Conservation (phyloP, 306 rosid genomes). For the Malus sieversii region DNA sequence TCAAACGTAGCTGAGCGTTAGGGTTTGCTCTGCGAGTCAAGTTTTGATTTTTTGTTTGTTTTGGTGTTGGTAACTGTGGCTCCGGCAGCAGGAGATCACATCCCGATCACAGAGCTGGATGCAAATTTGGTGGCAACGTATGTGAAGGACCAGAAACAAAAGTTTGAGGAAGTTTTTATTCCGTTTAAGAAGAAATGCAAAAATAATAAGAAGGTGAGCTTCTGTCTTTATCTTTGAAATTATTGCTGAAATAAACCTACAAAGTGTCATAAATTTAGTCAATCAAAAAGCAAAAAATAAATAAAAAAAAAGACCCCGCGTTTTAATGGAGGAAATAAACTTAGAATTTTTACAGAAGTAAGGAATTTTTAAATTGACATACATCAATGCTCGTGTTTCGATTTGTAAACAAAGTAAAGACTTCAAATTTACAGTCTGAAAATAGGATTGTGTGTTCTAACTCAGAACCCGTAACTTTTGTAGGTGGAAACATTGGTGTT, state of each 20-base stretch:
- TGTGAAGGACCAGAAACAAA: constrained; percentile 48
- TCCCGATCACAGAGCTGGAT: constrained; percentile 54
- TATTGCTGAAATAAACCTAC: no score
- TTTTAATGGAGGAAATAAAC: no score
- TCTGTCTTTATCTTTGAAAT: neutral
- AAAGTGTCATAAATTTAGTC: no score
- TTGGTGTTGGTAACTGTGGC: neutral
- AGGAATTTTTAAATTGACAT: no score
- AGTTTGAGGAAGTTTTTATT: constrained; percentile 53
- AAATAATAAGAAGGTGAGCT: constrained; percentile 30
- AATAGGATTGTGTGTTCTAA: neutral
- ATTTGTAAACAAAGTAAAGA: no score
- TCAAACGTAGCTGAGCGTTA: neutral
- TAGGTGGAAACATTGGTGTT: constrained; percentile 72
- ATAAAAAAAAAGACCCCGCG: no score
- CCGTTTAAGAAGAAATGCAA: constrained; percentile 56
- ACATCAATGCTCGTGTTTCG: no score
- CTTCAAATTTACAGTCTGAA: neutral
- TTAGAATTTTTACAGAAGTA: no score
- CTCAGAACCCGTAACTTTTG: constrained; percentile 17
- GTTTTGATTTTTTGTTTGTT: neutral
- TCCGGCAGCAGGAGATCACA: constrained; percentile 55
- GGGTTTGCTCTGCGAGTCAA: neutral
- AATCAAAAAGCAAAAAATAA: no score
- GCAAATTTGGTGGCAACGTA: constrained; percentile 44